A percentile compares a stretch with the other conserved stretches of the same genome.
These are phyloP conservation scores for Termitomyces sp. DNA, from an alignment of 768 basidiomycete species.

Conservation along the genomic window DNA sequence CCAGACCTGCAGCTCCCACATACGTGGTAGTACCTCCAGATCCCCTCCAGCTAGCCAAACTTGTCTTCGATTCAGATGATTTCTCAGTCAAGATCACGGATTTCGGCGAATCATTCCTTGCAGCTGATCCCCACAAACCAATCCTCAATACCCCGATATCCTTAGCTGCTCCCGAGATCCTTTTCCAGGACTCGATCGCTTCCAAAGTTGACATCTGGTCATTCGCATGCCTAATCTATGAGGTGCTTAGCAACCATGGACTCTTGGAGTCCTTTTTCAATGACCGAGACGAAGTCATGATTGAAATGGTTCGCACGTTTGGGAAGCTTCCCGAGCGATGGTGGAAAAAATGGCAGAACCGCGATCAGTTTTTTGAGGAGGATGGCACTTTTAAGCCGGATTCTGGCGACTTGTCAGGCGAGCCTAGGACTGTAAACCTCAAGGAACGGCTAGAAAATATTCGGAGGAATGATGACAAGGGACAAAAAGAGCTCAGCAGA, in stretches of 20 bases:
- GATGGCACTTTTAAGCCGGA: not conserved
- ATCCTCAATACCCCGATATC: not conserved
- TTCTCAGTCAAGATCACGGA: slow-evolving; percentile 4
- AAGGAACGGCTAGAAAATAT: not conserved
- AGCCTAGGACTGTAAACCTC: not conserved
- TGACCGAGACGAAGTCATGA: no score
- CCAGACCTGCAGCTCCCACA: not conserved
- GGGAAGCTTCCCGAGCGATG: no score
- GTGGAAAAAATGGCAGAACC: no score
- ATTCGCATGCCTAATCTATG: slow-evolving; percentile 3
- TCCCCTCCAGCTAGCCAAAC: not conserved
- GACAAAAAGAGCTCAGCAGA: not conserved
- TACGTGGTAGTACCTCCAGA: slow-evolving; percentile 1
- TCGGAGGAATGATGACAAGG: not conserved
- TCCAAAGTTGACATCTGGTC: slow-evolving; percentile 1
- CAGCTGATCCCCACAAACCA: not conserved
- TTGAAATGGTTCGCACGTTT: no score
- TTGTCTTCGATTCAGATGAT: not conserved
- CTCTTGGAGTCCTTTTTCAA: no score
- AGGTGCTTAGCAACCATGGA: not conserved
- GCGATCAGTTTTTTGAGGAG: no score
- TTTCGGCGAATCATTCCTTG: slow-evolving; percentile 7
- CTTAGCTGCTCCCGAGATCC: slow-evolving; percentile 4
- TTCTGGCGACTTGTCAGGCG: not conserved
- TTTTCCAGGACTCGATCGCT: not conserved